Percentiles rank a stretch among this genome's conserved stretches.
These are phyloP conservation scores for Monascus purpureus DNA, from an alignment of 495 filamentous ascomycete species.

Conservation along the genomic window DNA sequence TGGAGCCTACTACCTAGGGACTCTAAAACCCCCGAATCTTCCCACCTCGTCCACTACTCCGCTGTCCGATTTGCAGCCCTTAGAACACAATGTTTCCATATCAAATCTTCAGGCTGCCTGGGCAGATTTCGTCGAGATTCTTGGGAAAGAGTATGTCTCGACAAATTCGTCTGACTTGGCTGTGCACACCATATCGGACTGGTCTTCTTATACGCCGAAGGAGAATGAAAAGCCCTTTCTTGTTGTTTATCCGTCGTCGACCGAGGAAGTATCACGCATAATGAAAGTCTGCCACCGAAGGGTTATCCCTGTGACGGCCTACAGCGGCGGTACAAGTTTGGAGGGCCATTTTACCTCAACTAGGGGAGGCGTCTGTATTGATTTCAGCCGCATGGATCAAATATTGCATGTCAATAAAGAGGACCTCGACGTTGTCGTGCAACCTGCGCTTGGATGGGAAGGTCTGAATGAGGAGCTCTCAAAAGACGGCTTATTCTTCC, in stretches of 20 bases:
- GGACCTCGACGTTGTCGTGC: constrained; percentile 53
- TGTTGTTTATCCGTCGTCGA: constrained; percentile 36
- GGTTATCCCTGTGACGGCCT: constrained; percentile 48
- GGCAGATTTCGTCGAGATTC: constrained; percentile 74
- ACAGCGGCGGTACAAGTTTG: constrained; percentile 49
- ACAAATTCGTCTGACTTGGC: constrained; percentile 52
- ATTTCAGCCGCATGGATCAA: constrained; percentile 50
- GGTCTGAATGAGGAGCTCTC: constrained; percentile 43
- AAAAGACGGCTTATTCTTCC: constrained; percentile 47
- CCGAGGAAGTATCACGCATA: constrained; percentile 42
- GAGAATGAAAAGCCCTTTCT: constrained; percentile 30
- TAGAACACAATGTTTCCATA: constrained; percentile 54
- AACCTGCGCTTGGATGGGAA: constrained; percentile 53
- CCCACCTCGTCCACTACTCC: constrained; percentile 60
- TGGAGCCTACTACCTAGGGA: constrained; percentile 60
- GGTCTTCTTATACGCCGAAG: constrained; percentile 63
- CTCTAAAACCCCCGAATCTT: constrained; percentile 39
- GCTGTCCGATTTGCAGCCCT: constrained; percentile 43
- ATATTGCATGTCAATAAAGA: constrained; percentile 41
- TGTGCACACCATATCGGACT: constrained; percentile 70
- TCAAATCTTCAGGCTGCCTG: constrained; percentile 84
- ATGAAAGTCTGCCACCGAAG: constrained; percentile 51
- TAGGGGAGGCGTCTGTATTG: constrained; percentile 46
- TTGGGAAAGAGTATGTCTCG: constrained; percentile 76
- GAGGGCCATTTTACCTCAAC: constrained; percentile 51